Conservation (phyloP, 371 early-diverging fungal genomes). For the Blastocladiella emersonii region DNA sequence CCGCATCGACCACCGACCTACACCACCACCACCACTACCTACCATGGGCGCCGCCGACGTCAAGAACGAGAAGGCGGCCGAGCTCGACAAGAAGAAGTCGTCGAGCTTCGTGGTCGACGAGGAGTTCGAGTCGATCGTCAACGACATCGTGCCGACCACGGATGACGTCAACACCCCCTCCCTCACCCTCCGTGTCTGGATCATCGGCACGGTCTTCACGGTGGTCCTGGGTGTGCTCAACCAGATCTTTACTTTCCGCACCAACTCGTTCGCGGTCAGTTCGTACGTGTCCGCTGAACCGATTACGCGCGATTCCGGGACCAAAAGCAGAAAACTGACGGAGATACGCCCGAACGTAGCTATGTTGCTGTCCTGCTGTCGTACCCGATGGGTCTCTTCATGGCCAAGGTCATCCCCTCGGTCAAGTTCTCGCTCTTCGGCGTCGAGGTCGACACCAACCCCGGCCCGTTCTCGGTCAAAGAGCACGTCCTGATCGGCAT, state of each 20-base stretch:
- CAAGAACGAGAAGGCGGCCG: too few relatives aligned
- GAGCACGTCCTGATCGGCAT: constrained; percentile 24
- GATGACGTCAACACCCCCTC: constrained; percentile 42
- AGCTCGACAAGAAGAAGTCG: not conserved
- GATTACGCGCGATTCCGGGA: too few relatives aligned
- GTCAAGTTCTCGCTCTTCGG: constrained; percentile 20
- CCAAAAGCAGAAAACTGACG: too few relatives aligned
- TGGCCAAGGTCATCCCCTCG: constrained; percentile 43
- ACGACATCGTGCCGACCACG: too few relatives aligned
- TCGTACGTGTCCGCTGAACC: too few relatives aligned
- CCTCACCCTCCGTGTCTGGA: constrained; percentile 59
- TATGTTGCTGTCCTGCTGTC: constrained; percentile 46
- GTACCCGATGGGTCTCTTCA: constrained; percentile 45
- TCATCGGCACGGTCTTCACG: constrained; percentile 47
- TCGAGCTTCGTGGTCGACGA: not conserved
- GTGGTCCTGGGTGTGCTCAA: constrained; percentile 13
- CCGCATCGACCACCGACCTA: too few relatives aligned
- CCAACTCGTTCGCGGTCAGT: too few relatives aligned
- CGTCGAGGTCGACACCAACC: constrained; percentile 28
- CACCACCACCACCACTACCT: too few relatives aligned
- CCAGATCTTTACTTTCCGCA: too few relatives aligned
- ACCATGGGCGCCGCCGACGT: too few relatives aligned
- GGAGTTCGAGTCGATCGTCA: not conserved
- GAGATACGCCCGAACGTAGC: too few relatives aligned
- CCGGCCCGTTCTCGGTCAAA: constrained; percentile 27